Evolutionary conservation across 768 basidiomycete species (phyloP), one percentile per base, ranked within the genome.

Genomic region (Auriscalpium vulgare): DNA sequence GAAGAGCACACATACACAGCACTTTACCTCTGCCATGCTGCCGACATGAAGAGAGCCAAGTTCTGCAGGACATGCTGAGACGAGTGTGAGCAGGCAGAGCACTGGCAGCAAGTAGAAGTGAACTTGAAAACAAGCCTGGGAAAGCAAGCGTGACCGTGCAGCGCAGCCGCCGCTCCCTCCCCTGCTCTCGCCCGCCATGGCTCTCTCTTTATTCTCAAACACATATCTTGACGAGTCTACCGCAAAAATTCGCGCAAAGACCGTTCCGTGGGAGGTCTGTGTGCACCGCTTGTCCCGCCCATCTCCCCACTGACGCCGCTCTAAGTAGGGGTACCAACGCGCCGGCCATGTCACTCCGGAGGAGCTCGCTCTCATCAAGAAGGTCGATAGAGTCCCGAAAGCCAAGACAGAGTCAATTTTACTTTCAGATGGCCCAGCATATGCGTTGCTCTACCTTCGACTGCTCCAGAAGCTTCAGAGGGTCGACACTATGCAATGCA

Each of bases 221-320:
- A 69, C 82, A 2, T 93, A 87, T 74, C 82, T 98, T 59, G 90
- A 94, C 61, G 93, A 95, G 62, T 82, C 77, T 65, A 88, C 91
- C 8, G 78, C 85, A 52, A 95, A 95, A 77, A 92, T 95, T 59
- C 80, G 88, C 63, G 80, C 87, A 8, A 97, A 95, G 70, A 85
- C 87, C 1, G 91, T 97, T 10, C 94, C 94, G 61, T 98, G 95
- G 95, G 94, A 97, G 85, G 95, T 95, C 56, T 56, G 75, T 54
- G 38, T 37, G 37, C 34, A 9, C 16, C 34, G 6, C 38, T 16
- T 36, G n/a, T n/a, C 21, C 2, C 10, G 16, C 54, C 17, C 51
- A n/a, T 45, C 34, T 37, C 1, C 8, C 14, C 8, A 36, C 50
- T 40, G 16, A 37, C 36, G n/a, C 14, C n/a, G 21, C 50, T 34